Base-by-base conservation (phyloP, 2,329 filamentous ascomycete genomes). In the Microcera coccophila region DNA sequence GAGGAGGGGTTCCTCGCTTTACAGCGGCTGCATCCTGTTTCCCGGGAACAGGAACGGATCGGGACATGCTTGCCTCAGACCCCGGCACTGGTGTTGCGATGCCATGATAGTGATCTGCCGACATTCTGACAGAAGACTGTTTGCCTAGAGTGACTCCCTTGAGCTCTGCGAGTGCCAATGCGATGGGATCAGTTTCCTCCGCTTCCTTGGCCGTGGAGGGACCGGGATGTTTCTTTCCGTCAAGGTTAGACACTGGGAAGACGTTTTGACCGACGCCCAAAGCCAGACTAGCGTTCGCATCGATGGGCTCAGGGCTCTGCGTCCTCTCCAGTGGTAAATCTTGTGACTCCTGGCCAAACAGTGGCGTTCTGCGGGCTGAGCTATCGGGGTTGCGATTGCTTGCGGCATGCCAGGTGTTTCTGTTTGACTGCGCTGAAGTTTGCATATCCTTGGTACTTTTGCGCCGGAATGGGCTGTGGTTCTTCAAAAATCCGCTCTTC, bases 241-340 rank as follows among this genome's bases (percentile, higher is more conserved):
- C 87, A 0, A 88, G 84, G 8, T 85, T 85, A 11, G 87, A 85
- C 9, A 98, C 91, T 43, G 95, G 84, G 58, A 98, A 95, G 10
- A 98, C 89, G 57, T 98, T 98, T 57, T 94, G 89, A 7, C 93
- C 93, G 41, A 98, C 81, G 58, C 96, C 96, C 20, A 98, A 75
- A 48, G 95, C 91, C 57, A 97, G 83, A 62, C 86, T 95, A 29
- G 91, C 90, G 49, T 93, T 84, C 42, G 91, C 90, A 60, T 96
- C 93, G 28, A 93, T 90, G 1, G 87, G 86, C 40, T 94, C 88
- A 3, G 88, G 89, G 57, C 89, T 94, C 12, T 69, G 68, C 8
- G 71, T 70, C 14, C 73, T 69, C 29, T 75, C 69, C 9, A 65
- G 54, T 12, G 65, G 57, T 41, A 70, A 48, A 40, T 59, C 68